phyloP scores from a whole-genome alignment of 208 protist species.

The Wallacemonas rigidus region DNA sequence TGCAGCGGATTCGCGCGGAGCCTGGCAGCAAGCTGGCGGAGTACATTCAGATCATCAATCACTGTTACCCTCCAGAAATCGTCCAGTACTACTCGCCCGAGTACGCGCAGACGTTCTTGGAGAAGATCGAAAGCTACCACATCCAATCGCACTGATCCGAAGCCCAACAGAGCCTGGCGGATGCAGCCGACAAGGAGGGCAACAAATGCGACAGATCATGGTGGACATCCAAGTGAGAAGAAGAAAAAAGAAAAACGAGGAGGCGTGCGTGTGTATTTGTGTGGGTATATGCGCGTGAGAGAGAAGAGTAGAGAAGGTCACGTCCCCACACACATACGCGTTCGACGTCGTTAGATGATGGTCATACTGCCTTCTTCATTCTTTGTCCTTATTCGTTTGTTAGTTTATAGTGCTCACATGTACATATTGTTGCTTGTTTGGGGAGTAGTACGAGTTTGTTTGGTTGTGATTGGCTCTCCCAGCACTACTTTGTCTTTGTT shows the following conservation, averaged over 20 bases:
- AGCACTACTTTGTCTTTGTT: background rate
- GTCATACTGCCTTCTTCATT: background rate
- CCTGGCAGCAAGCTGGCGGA: slow-evolving; percentile 94
- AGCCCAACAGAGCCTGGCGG: background rate
- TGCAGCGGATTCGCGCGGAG: slow-evolving; percentile 97
- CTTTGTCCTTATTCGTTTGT: background rate
- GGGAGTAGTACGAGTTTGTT: background rate
- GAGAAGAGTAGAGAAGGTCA: background rate
- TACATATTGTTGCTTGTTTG: background rate
- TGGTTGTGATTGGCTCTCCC: background rate
- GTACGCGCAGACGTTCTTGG: slow-evolving; percentile 94
- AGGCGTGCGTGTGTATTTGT: too few relatives aligned
- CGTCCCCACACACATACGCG: background rate
- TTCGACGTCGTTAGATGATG: background rate
- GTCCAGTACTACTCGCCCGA: slow-evolving; percentile 98
- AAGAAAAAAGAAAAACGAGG: background rate
- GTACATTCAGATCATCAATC: slow-evolving; percentile 97
- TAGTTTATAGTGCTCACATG: background rate
- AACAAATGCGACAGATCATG: too few relatives aligned
- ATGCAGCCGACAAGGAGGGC: too few relatives aligned
- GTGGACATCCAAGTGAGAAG: background rate
- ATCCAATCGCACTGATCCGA: slow-evolving; percentile 66
- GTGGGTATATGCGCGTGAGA: background rate
- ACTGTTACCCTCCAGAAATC: slow-evolving; percentile 98
- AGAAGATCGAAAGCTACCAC: slow-evolving; percentile 96